Percentiles rank a stretch among this genome's conserved stretches.
Conservation (phyloP, 306 rosid species). For the Begonia loranthoides region DNA sequence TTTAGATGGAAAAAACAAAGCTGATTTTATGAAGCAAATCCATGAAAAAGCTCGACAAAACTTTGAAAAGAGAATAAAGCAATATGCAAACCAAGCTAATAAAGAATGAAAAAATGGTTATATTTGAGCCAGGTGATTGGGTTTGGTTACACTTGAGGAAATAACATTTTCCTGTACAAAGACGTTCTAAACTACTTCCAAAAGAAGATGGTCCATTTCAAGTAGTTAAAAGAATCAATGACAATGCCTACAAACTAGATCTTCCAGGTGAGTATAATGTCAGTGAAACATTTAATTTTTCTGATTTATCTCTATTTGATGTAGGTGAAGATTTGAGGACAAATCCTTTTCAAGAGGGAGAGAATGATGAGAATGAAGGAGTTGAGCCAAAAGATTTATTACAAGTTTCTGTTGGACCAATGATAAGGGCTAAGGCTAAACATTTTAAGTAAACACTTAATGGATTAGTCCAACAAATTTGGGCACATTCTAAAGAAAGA, state of each 20-base stretch:
- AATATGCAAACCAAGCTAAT: neutral
- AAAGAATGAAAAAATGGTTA: neutral
- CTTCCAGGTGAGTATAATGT: neutral
- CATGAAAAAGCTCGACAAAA: neutral
- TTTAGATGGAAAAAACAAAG: too few species aligned
- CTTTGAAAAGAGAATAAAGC: neutral
- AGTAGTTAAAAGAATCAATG: neutral
- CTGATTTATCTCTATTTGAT: neutral
- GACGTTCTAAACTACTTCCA: neutral
- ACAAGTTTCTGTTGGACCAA: neutral
- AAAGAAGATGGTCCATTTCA: neutral
- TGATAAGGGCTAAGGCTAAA: neutral
- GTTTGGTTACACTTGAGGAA: neutral
- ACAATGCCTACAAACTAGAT: neutral
- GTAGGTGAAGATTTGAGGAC: neutral
- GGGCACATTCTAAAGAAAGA: neutral
- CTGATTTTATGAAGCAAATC: too few species aligned
- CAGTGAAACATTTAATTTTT: neutral
- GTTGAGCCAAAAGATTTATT: too few species aligned
- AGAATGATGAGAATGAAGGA: neutral
- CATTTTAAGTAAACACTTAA: neutral
- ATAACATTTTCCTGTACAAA: neutral
- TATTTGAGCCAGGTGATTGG: neutral
- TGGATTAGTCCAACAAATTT: neutral
- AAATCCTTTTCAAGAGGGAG: neutral